Evolutionary conservation across 176 grass and related monocot genomes (phyloP).

Genomic region (Otatea glauca): DNA sequence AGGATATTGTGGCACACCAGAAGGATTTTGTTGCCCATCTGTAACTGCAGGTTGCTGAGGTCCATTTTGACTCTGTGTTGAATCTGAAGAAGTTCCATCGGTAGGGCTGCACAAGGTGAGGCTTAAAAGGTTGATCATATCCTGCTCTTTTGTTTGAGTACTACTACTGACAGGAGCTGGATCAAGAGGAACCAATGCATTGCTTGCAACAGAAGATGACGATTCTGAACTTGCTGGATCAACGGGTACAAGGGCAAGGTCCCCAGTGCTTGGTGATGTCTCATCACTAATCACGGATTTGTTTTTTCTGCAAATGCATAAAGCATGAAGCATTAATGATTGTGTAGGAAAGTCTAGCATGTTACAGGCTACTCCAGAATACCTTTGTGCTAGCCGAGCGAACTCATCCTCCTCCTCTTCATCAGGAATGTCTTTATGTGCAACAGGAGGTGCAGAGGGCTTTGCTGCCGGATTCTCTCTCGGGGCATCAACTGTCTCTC

Average conservation of each 20-base stretch:
- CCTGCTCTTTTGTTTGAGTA: conserved; percentile 62
- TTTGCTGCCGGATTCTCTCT: conserved; percentile 41
- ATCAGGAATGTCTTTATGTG: conserved; percentile 37
- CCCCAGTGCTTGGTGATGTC: conserved; percentile 52
- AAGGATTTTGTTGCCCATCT: conserved; percentile 28
- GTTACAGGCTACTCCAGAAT: conserved; percentile 22
- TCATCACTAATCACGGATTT: conserved; percentile 50
- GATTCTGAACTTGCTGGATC: conserved; percentile 49
- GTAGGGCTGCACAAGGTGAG: conserved; percentile 68
- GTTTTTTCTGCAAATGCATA: conserved; percentile 52
- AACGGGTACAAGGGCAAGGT: conserved; percentile 55
- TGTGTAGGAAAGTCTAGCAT: background rate
- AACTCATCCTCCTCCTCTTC: conserved; percentile 93
- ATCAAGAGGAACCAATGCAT: conserved; percentile 75
- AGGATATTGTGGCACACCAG: conserved; percentile 32
- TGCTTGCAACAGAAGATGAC: conserved; percentile 55
- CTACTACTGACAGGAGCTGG: conserved; percentile 43
- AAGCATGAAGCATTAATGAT: conserved; percentile 23
- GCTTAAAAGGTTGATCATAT: conserved; percentile 84
- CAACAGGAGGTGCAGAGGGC: conserved; percentile 36
- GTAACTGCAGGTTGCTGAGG: conserved; percentile 37
- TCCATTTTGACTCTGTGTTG: conserved; percentile 39
- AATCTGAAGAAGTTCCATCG: conserved; percentile 38
- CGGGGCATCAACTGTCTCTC: conserved; percentile 39
- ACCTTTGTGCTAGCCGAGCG: conserved; percentile 75